Evolutionary conservation across 2,329 filamentous ascomycete species (phyloP), one percentile per base, ranked within the genome.

Genomic region (Curvularia spicifera): DNA sequence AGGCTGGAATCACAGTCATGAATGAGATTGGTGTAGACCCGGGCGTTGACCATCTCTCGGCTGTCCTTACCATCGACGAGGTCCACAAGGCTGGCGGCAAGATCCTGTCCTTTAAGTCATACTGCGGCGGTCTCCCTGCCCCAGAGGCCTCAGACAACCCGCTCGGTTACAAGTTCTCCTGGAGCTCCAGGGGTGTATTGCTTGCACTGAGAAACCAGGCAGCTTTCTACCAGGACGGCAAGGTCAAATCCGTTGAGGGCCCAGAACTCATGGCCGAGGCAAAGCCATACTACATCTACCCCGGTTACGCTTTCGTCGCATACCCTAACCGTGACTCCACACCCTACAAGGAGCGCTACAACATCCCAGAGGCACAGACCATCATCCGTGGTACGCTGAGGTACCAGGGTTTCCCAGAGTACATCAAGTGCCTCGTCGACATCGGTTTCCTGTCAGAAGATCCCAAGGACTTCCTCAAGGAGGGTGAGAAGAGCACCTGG

Each of bases 301-400:
- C 91, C 35, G 91, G 91, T 59, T 97, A 88, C 77, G 89, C 90
- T 51, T 94, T 96, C 70, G 93, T 97, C 67, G 92, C 90, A 42
- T 98, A 98, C 81, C 90, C 91, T 57, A 98, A 98, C 87, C 85
- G 93, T 69, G 93, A 98, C 80, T 93, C 89, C 20, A 95, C 91
- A 15, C 84, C 86, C 8, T 98, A 95, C 87, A 89, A 87, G 74
- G 89, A 96, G 83, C 87, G 91, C 63, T 97, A 97, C 85, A 81
- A 87, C 78, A 97, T 97, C 73, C 93, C 93, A 51, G 94, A 98
- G 82, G 92, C 91, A 13, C 80, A 96, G 79, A 97, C 91, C 51
- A 87, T 97, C 71, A 83, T 97, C 76, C 86, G 92, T 51, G 91
- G 91, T 62, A 96, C 93, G 29, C 85, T 97, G 35, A 84, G 94